Evolutionary conservation across 83 land plant species (phyloP), one percentile per base, ranked within the genome.

Genomic region (Larix sibirica): DNA sequence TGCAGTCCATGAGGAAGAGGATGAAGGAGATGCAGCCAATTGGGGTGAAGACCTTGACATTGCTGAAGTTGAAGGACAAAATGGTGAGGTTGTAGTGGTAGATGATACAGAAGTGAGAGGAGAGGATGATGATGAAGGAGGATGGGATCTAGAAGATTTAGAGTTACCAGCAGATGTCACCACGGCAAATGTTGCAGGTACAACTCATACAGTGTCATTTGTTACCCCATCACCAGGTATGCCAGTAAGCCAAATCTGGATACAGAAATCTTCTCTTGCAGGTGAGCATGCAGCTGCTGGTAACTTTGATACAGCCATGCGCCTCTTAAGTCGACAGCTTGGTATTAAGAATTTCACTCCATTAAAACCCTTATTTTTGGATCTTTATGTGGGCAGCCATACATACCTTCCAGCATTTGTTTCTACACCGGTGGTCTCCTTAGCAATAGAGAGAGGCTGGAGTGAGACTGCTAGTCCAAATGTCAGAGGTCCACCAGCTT

Each of bases 71-170:
- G 88, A 80, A 44, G 88, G 83, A 28, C 66, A 84, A 38, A 83
- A 81, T 76, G 90, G 82, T 31, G 79, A 77, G 26, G 87, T 75
- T 60, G 77, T 81, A 13, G 88, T 70, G 33, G 78, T 38, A 14
- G 90, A 85, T 36, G 90, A 81, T 16, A 86, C 79, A 80, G 90
- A 83, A 61, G 91, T 89, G 23, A 85, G 68, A 83, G 93, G 77
- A 36, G 90, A 82, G 0, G 93, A 88, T 60, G 86, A 87, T 31
- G 93, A 90, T 14, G 94, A 90, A 50, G 96, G 88, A 28, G 95
- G 93, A 63, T 94, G 96, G 96, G 96, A 92, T 47, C 88, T 94
- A 83, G 96, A 94, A 75, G 96, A 94, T 80, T 84, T 94, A 81
- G 96, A 94, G 77, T 86, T 94, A 23, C 96, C 96, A 42, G 88